Evolutionary conservation across 352 stramenopile genomes (phyloP), one percentile per base, ranked within the genome.

Genomic region (Phytophthora foliorum): DNA sequence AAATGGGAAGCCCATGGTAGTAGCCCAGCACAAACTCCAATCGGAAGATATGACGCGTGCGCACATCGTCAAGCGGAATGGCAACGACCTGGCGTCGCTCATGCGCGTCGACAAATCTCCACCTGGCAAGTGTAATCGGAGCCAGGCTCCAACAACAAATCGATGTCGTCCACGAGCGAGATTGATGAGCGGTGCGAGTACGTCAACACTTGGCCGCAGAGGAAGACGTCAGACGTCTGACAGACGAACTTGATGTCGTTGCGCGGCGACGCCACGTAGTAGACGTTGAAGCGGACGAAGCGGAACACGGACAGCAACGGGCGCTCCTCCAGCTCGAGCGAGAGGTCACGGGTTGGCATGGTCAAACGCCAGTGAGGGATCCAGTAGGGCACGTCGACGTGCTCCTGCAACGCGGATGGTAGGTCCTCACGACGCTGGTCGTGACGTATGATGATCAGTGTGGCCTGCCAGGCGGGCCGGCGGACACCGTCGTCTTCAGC

Each of bases 1-100:
- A 2, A 2, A 14, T 14, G 8, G 32, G 11, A 3, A 13, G 4
- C 8, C 32, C 32, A 10, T 10, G 8, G 32, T 38, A 38, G 10
- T 14, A 38, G 9, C 32, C 32, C 8, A 38, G 32, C 9, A 38
- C 11, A 6, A 38, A 38, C 9, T 38, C 9, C 32, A 14, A 3
- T 10, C 32, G 32, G 2, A 6, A 38, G 9, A 38, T 14, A 6
- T 38, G 32, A 6, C 11, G 32, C 32, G 32, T 38, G 32, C 32
- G 32, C 32, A 38, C 32, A 3, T 38, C 9, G 9, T 38, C 32
- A 14, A 67, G 25, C 63, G 67, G 67, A 95, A 92, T 41, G 0
- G 24, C 52, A 21, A 59, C 52, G 6, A 50, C 22, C 24, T 49
- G 52, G 31, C 52, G 52, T 2, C 3, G 34, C 14, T 58, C 34